phyloP scores from a whole-genome alignment of 202 grass and related monocot species.

The Eragrostis tef region DNA sequence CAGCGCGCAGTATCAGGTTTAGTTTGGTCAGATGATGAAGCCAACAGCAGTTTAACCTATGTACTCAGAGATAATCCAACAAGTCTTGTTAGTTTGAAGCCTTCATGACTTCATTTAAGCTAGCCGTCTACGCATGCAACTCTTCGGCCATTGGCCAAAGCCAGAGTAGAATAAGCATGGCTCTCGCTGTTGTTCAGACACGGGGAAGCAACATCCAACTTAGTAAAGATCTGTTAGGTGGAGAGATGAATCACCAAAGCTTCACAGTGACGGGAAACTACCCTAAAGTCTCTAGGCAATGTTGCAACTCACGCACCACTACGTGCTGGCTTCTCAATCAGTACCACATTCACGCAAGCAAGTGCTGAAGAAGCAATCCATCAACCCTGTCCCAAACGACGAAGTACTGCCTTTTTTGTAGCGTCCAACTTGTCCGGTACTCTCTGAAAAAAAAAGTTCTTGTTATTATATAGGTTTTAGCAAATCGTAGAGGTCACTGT shows the following conservation, averaged over 20 bases:
- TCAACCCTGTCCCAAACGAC: neutral
- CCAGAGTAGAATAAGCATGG: neutral
- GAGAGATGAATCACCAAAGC: conserved; percentile 18
- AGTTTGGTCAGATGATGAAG: neutral
- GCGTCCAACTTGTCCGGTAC: conserved; percentile 65
- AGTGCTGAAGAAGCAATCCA: neutral
- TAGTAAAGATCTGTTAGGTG: conserved; percentile 11
- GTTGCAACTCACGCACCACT: neutral
- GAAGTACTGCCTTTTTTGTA: conserved; percentile 77
- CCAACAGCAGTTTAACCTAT: neutral
- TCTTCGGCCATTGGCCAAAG: neutral
- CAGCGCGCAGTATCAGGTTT: neutral
- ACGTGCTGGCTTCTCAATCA: neutral
- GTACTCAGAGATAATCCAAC: neutral
- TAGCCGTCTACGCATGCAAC: neutral
- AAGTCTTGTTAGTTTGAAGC: neutral
- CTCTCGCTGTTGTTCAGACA: neutral
- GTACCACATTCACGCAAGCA: neutral
- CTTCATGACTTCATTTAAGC: neutral
- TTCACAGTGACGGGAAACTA: conserved; percentile 32
- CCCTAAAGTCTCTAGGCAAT: neutral
- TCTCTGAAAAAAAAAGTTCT: conserved; percentile 52
- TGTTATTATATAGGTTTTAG: conserved; percentile 38
- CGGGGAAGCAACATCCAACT: neutral
- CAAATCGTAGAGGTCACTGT: neutral